Base-by-base conservation (phyloP, 2,329 filamentous ascomycete genomes). In the Xylariaceae sp. region DNA sequence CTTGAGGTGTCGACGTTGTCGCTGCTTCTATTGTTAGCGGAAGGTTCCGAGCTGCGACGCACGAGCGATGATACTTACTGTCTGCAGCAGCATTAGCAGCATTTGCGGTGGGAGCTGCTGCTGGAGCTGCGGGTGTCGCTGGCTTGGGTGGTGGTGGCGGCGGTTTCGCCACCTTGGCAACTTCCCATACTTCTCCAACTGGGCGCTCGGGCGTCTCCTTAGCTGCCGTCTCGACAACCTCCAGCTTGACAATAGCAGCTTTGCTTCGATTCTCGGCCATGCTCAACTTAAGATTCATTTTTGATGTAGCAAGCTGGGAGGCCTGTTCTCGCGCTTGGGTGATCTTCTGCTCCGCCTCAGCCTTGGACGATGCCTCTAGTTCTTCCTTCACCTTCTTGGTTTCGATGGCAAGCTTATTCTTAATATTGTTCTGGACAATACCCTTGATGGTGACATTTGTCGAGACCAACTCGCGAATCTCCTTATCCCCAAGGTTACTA, bases 151-250 rank as follows among this genome's bases (percentile, higher is more conserved):
- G 58, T 17, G 67, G 65, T 12, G 65, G 60, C 22, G 22, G 22
- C 9, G 80, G 75, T 66, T 83, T 87, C 11, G 83, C 80, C 48
- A 73, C 76, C 71, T 93, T 92, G 0, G 88, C 91, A 48, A 89
- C 74, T 57, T 87, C 84, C 89, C 90, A 97, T 0, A 97, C 92
- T 69, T 97, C 91, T 10, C 76, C 82, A 4, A 97, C 90, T 0
- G 91, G 83, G 66, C 84, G 86, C 62, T 93, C 79, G 0, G 93
- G 93, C 1, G 92, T 97, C 44, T 96, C 88, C n/a, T 79, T 80
- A 0, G 88, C 90, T 12, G 93, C 92, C 43, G 84, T 88, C 64
- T 91, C 82, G 3, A 97, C 88, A 1, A 94, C 83, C 1, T 82
- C 80, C 31, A 95, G 73, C 73, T 94, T 95, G 5, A 87, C 88